Conservation (phyloP, 1,139 yeast species). For the Geotrichum candidum region DNA sequence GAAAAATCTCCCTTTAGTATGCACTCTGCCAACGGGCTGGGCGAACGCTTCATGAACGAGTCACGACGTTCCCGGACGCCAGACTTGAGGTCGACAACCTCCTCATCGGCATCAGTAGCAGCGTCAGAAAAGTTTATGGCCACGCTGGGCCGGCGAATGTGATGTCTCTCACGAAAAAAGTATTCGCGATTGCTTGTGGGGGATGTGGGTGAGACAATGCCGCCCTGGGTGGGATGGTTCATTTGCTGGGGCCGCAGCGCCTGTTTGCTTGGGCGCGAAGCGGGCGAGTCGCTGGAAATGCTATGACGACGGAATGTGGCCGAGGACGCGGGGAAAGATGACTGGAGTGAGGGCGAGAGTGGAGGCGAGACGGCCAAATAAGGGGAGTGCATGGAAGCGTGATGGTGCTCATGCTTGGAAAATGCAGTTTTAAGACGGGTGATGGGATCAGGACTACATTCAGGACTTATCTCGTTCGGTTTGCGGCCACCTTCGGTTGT, state of each 20-base stretch:
- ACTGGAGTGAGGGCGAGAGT: background rate
- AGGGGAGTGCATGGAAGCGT: background rate
- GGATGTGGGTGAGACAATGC: background rate
- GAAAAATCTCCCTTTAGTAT: constrained; percentile 31
- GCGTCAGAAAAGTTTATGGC: constrained; percentile 27
- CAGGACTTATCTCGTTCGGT: background rate
- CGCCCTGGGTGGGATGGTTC: background rate
- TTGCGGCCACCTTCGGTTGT: background rate
- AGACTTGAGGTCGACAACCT: constrained; percentile 15
- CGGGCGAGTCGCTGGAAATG: background rate
- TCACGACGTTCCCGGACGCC: constrained; percentile 2
- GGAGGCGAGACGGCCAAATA: background rate
- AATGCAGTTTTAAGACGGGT: background rate
- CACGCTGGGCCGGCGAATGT: constrained; percentile 24
- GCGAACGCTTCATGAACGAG: constrained; percentile 23
- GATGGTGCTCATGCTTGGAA: background rate
- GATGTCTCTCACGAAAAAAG: constrained; percentile 1
- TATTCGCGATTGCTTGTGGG: background rate
- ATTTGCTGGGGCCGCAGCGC: background rate
- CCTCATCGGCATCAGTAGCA: constrained; percentile 12
- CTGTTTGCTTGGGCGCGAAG: background rate
- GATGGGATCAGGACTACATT: background rate
- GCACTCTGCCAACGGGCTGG: constrained; percentile 31
- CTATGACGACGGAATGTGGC: background rate
- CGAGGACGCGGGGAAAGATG: background rate